Percentiles rank a stretch among this genome's conserved stretches.
Evolutionary conservation across 139 green algal species (phyloP).

Genomic region (Chlorella sorokiniana): DNA sequence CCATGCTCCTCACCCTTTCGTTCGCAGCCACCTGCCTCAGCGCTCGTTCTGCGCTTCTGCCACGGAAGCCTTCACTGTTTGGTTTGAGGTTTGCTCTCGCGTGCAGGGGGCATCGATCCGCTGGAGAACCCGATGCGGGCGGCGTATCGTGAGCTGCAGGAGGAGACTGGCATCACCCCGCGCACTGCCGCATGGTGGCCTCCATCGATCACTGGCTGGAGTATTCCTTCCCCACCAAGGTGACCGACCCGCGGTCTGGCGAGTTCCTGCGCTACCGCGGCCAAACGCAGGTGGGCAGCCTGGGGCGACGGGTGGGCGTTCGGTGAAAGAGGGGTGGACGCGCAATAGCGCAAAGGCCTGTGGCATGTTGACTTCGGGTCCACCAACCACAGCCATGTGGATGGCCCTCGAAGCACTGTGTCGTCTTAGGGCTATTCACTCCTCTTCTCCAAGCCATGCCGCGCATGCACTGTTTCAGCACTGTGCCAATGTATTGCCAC

Average conservation of each 20-base stretch:
- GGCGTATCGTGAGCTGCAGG: conserved; percentile 48
- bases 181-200: conserved; percentile 38
- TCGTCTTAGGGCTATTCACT: too few relatives aligned
- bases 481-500: background rate
- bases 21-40: background rate
- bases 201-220: conserved; percentile 50
- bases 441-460: background rate
- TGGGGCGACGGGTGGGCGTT: too few relatives aligned
- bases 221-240: conserved; percentile 54
- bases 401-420: too few relatives aligned
- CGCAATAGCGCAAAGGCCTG: too few relatives aligned
- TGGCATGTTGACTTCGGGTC: too few relatives aligned
- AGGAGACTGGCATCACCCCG: conserved; percentile 64
- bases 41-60: background rate
- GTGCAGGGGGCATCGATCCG: conserved; percentile 53
- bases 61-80: too few relatives aligned
- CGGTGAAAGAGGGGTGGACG: too few relatives aligned
- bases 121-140: conserved; percentile 48
- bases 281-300: conserved; percentile 61
- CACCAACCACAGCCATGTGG: too few relatives aligned
- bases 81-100: too few relatives aligned
- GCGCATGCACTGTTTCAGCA: background rate
- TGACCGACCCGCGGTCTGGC: conserved; percentile 1
- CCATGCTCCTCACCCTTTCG: background rate
- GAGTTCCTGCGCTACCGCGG: conserved; percentile 41